Conservation (phyloP, 345 rosid genomes). For the Hibiscus syriacus region DNA sequence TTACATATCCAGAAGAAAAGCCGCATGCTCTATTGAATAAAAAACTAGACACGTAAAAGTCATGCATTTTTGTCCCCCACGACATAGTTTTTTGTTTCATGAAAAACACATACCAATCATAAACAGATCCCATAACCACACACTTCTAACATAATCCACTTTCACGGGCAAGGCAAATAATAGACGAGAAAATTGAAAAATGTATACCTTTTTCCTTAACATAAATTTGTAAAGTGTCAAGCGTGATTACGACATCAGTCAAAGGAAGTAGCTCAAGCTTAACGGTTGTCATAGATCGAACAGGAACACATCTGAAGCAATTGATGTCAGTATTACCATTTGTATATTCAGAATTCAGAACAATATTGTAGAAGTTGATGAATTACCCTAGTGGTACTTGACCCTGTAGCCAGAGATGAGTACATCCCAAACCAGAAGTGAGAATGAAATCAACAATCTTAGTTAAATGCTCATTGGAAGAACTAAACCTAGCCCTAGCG, state of each 20-base stretch:
- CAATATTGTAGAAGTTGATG: constrained; percentile 5
- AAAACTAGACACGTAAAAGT: not conserved
- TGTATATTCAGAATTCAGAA: constrained; percentile 7
- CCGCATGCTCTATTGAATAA: not conserved
- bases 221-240: constrained; percentile 75
- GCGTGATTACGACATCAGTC: constrained; percentile 94
- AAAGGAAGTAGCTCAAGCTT: constrained; percentile 87
- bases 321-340: constrained; percentile 12
- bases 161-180: not conserved
- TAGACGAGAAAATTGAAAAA: not conserved
- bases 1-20: not conserved
- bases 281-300: constrained; percentile 78
- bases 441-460: constrained; percentile 56
- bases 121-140: too few species aligned
- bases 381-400: constrained; percentile 93
- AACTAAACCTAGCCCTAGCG: constrained; percentile 24
- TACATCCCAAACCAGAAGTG: constrained; percentile 59
- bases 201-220: constrained; percentile 15
- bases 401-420: constrained; percentile 98
- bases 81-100: too few species aligned
- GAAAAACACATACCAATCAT: too few species aligned
- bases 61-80: too few species aligned
- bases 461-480: constrained; percentile 36
- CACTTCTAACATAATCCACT: too few species aligned
- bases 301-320: constrained; percentile 72